These are phyloP conservation scores for Oryza meyeriana DNA, from an alignment of 176 grass and related monocot genomes.

Conservation along the genomic window DNA sequence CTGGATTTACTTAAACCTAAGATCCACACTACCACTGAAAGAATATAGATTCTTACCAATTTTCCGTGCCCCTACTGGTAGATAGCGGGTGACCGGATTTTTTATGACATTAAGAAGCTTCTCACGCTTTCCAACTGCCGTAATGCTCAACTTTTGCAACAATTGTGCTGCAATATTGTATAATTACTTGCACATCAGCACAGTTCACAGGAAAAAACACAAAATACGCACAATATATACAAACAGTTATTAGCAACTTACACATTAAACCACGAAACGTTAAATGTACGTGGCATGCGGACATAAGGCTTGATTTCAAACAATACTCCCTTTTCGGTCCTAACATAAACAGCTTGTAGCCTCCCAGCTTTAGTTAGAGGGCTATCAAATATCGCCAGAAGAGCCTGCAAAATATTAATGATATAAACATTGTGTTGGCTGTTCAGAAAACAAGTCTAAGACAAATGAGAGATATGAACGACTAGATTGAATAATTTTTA, in stretches of 20 bases:
- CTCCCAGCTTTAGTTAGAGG: slow-evolving; percentile 91
- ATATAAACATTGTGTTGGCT: not conserved
- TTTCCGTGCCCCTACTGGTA: slow-evolving; percentile 74
- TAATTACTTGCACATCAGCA: slow-evolving; percentile 16
- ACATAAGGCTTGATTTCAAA: slow-evolving; percentile 98
- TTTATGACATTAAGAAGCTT: slow-evolving; percentile 98
- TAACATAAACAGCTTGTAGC: slow-evolving; percentile 91
- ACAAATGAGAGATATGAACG: not conserved
- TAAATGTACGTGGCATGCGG: slow-evolving; percentile 85
- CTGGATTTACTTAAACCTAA: not conserved
- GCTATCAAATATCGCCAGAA: slow-evolving; percentile 97
- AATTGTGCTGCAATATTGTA: slow-evolving; percentile 65
- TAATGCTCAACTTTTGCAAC: slow-evolving; percentile 95
- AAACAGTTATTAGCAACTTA: slow-evolving; percentile 49
- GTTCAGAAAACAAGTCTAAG: not conserved
- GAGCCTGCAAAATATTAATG: slow-evolving; percentile 50
- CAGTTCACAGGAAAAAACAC: not conserved
- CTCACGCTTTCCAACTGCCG: slow-evolving; percentile 82
- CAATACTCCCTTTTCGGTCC: slow-evolving; percentile 86
- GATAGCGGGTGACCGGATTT: slow-evolving; percentile 83
- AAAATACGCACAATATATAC: not conserved
- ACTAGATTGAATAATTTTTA: not conserved
- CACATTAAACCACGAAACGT: slow-evolving; percentile 84
- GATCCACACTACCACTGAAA: not conserved
- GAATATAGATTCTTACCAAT: slow-evolving; percentile 55